Percentiles rank a stretch among this genome's conserved stretches.
phyloP scores from a whole-genome alignment of 768 basidiomycete species.

The Rhodotorula graminis region DNA sequence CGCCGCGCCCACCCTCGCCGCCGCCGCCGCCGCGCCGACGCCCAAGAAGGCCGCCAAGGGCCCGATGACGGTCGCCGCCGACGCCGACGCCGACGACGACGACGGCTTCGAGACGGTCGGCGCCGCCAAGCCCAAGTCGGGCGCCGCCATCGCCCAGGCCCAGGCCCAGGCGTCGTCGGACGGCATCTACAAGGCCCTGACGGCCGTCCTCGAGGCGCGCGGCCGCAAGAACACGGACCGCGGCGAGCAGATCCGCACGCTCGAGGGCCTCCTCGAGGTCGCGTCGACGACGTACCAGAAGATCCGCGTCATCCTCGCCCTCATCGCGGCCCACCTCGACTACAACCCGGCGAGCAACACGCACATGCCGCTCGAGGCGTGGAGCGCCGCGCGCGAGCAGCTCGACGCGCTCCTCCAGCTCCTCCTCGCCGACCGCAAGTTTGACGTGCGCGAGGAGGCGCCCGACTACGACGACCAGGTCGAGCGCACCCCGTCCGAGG shows the following conservation, averaged over 20 bases:
- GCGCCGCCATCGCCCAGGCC: slow-evolving; percentile 59
- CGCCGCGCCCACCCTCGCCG: slow-evolving; percentile 51
- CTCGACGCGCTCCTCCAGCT: slow-evolving; percentile 81
- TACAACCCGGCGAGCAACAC: slow-evolving; percentile 72
- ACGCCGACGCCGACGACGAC: slow-evolving; percentile 44
- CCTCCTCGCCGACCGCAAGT: slow-evolving; percentile 62
- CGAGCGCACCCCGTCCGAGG: slow-evolving; percentile 67
- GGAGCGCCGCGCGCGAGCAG: slow-evolving; percentile 79
- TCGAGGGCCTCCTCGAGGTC: slow-evolving; percentile 78
- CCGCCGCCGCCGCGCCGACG: slow-evolving; percentile 47
- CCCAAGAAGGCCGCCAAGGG: slow-evolving; percentile 49
- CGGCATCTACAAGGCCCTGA: slow-evolving; percentile 83
- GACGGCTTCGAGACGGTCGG: slow-evolving; percentile 87
- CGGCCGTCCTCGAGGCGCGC: slow-evolving; percentile 84
- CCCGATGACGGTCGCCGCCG: slow-evolving; percentile 50
- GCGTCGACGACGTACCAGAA: slow-evolving; percentile 78
- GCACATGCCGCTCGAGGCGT: slow-evolving; percentile 88
- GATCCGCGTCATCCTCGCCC: slow-evolving; percentile 86
- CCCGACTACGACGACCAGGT: slow-evolving; percentile 86
- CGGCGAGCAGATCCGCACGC: slow-evolving; percentile 82
- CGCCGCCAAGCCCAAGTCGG: slow-evolving; percentile 69
- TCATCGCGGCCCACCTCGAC: slow-evolving; percentile 93
- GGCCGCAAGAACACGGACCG: slow-evolving; percentile 99
- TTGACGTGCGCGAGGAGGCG: slow-evolving; percentile 75
- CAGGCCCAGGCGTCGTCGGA: slow-evolving; percentile 53